These are phyloP conservation scores for Coemansia erecta DNA, from an alignment of 192 early-diverging fungal genomes.

Conservation along the genomic window DNA sequence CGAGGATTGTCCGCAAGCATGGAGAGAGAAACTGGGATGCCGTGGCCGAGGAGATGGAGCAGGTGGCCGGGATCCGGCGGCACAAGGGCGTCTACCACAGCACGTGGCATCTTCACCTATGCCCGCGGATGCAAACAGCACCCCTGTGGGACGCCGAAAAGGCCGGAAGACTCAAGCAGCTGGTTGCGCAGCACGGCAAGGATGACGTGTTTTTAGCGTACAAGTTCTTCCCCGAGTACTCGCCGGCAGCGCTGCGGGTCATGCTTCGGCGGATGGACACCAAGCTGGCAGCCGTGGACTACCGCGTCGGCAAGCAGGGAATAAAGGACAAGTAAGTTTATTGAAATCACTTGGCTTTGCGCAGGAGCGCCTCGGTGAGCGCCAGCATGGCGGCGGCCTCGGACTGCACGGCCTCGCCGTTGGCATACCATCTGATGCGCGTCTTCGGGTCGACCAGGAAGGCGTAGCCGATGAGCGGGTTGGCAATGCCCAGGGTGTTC, in stretches of 20 bases:
- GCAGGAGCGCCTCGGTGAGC: slow-evolving; percentile 30
- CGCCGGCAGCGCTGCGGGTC: slow-evolving; percentile 10
- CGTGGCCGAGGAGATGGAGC: slow-evolving; percentile 18
- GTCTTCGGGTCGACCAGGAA: slow-evolving; percentile 45
- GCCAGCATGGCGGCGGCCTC: slow-evolving; percentile 35
- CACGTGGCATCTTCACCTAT: slow-evolving; percentile 16
- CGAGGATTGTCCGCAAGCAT: slow-evolving; percentile 9
- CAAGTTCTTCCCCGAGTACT: slow-evolving; percentile 46
- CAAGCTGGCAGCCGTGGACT: slow-evolving; percentile 8
- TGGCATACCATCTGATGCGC: slow-evolving; percentile 54
- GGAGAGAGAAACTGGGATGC: slow-evolving; percentile 32
- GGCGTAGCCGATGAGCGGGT: slow-evolving; percentile 50
- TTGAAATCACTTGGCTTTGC: slow-evolving; percentile 12
- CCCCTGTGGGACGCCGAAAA: slow-evolving; percentile 20
- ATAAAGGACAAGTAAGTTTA: background rate
- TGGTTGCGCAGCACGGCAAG: slow-evolving; percentile 19
- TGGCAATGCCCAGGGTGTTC: slow-evolving; percentile 46
- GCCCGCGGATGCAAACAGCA: slow-evolving; percentile 23
- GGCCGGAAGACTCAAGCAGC: slow-evolving; percentile 6
- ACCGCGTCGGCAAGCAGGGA: background rate
- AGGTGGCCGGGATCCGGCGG: slow-evolving; percentile 6
- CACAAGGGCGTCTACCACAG: background rate
- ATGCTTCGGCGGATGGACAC: slow-evolving; percentile 14
- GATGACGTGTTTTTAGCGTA: slow-evolving; percentile 38
- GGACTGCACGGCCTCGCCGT: slow-evolving; percentile 39